Base-by-base conservation (phyloP, 352 stramenopile genomes). In the Globisporangium rhizosaccharum region DNA sequence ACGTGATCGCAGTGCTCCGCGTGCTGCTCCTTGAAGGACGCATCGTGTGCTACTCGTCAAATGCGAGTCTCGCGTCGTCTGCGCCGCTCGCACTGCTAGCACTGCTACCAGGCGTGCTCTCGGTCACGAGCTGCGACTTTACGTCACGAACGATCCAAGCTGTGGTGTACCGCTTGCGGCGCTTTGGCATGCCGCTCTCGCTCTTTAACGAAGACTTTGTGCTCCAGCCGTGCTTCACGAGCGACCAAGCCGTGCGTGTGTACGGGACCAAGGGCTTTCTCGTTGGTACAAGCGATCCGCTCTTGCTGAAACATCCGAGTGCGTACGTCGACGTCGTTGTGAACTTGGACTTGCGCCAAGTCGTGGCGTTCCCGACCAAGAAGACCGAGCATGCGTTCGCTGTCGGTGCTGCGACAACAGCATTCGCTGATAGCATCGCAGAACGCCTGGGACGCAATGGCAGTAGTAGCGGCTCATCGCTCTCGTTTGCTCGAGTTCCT, bases 11-110 rank as follows among this genome's bases (percentile, higher is more conserved):
- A 11, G 72, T 89, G 9, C 53, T 94, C 37, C 76, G 82, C 9
- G 78, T 89, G 10, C 36, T 96, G 1, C 42, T 94, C 25, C 50
- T 94, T 7, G 82, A 94, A 69, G 87, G 87, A 0, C 75, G 87
- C 7, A 69, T 94, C 4, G 74, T 90, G 28, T 92, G 88, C 53
- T 94, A 82, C 67, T 90, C 84, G 3, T 66, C 66, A 0, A 85
- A 76, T 53, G 60, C 74, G 6, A 85, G 71, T 47, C 59, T 76
- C 25, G 78, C 82, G 2, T 82, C 77, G 5, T 72, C 75, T 1
- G 76, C 78, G 14, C 72, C 81, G 37, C 57, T 90, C 0, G 74
- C 70, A 1, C 47, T 92, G 46, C 37, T 90, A 8, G 73, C 79
- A 3, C 67, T 90, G 33, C 37, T 92, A 9, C 80, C 79, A 0